phyloP scores from a whole-genome alignment of 2,329 filamentous ascomycete species.

The Fulvia fulva region DNA sequence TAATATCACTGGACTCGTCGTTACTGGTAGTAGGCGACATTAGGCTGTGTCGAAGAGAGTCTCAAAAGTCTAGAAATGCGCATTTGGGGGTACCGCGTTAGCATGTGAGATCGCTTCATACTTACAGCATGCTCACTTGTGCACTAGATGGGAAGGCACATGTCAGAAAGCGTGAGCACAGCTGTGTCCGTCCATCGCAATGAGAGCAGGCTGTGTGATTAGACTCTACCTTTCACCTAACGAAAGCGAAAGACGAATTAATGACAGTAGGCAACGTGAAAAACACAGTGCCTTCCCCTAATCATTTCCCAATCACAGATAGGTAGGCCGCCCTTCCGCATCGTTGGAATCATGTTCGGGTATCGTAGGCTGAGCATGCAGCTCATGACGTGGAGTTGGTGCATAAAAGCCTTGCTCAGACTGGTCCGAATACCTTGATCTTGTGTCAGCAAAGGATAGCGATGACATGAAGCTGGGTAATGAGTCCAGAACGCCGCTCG shows the following conservation, averaged over 20 bases:
- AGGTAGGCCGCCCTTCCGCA: not conserved
- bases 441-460: not conserved
- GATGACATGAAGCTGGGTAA: too few relatives aligned
- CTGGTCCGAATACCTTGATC: not conserved
- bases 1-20: too few relatives aligned
- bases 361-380: not conserved
- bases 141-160: not conserved
- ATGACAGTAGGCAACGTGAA: too few relatives aligned
- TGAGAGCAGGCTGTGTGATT: not conserved
- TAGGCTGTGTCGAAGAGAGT: not conserved
- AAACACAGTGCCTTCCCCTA: too few relatives aligned
- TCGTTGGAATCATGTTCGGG: not conserved
- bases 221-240: too few relatives aligned
- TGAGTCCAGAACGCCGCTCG: too few relatives aligned
- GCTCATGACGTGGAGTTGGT: not conserved
- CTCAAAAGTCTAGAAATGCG: not conserved
- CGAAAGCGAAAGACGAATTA: too few relatives aligned
- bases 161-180: not conserved
- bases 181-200: not conserved
- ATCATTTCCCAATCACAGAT: not conserved
- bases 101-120: not conserved
- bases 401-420: not conserved
- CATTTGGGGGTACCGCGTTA: not conserved
- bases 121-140: not conserved
- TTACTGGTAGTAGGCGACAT: not conserved